A percentile compares a stretch with the other conserved stretches of the same genome.
These are phyloP conservation scores for Cercis canadensis DNA, from an alignment of 306 rosid genomes.

Conservation along the genomic window DNA sequence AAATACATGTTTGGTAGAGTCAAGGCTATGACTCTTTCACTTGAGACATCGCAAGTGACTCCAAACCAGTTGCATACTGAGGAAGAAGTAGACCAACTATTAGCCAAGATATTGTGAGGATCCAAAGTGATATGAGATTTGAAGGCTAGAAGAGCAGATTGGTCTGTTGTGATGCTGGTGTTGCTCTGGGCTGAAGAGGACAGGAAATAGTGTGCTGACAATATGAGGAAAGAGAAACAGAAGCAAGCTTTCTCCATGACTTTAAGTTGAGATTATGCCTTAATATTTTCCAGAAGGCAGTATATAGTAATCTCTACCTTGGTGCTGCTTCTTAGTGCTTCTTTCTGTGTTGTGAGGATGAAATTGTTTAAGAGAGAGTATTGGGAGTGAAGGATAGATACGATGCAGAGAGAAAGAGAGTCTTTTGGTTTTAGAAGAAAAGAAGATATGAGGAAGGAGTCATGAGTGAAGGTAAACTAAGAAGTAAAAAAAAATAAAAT, in stretches of 20 bases:
- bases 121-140: constrained; percentile 29
- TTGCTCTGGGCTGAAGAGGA: neutral
- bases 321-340: no score
- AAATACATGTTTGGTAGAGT: constrained; percentile 15
- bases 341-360: neutral
- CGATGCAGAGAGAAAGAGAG: no score
- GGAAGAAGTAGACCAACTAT: constrained; percentile 29
- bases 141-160: constrained; percentile 29
- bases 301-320: no score
- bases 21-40: constrained; percentile 23
- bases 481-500: no score
- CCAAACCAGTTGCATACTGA: constrained; percentile 38
- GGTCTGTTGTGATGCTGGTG: constrained; percentile 6
- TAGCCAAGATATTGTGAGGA: constrained; percentile 14
- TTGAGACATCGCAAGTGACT: constrained; percentile 26
- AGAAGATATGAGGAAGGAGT: no score
- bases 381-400: no score
- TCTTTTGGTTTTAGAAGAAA: no score
- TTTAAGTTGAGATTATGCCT: no score
- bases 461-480: no score
- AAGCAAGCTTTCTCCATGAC: no score
- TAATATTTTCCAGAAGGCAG: neutral
- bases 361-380: no score
- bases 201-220: constrained; percentile 17
- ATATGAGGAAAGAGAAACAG: neutral